Evolutionary conservation across 2,329 filamentous ascomycete genomes (phyloP).

Genomic region (Xylariaceae sp.): DNA sequence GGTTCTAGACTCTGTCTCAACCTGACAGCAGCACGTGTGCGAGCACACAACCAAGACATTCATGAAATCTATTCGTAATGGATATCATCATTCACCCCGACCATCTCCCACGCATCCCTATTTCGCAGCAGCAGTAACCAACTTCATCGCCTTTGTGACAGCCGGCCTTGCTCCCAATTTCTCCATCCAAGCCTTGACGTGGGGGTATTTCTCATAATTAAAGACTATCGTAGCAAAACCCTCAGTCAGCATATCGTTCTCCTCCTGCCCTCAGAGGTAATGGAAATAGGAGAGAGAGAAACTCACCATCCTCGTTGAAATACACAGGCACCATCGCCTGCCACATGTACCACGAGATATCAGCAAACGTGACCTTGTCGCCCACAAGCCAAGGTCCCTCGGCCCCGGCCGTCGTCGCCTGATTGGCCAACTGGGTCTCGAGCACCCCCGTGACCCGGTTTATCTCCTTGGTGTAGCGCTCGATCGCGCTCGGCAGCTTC

Average conservation of each 20-base stretch:
- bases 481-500: slow-evolving; percentile 37
- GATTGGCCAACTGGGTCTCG: slow-evolving; percentile 32
- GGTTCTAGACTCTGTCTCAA: too few species aligned
- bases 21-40: too few species aligned
- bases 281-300: not conserved
- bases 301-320: slow-evolving; percentile 5
- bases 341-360: slow-evolving; percentile 22
- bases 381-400: slow-evolving; percentile 21
- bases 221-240: not conserved
- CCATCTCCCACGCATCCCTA: too few species aligned
- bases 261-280: not conserved
- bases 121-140: not conserved
- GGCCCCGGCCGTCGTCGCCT: slow-evolving; percentile 17
- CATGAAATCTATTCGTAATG: too few species aligned
- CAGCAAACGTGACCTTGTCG: slow-evolving; percentile 20
- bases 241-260: not conserved
- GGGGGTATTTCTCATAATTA: slow-evolving; percentile 10
- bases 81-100: too few species aligned
- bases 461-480: slow-evolving; percentile 41
- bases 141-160: slow-evolving; percentile 3
- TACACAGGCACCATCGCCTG: not conserved
- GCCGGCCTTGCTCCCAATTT: slow-evolving; percentile 2
- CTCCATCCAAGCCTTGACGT: slow-evolving; percentile 15
- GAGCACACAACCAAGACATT: too few species aligned
- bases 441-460: slow-evolving; percentile 41